phyloP scores from a whole-genome alignment of 345 rosid genomes.

The Erucastrum elatum region DNA sequence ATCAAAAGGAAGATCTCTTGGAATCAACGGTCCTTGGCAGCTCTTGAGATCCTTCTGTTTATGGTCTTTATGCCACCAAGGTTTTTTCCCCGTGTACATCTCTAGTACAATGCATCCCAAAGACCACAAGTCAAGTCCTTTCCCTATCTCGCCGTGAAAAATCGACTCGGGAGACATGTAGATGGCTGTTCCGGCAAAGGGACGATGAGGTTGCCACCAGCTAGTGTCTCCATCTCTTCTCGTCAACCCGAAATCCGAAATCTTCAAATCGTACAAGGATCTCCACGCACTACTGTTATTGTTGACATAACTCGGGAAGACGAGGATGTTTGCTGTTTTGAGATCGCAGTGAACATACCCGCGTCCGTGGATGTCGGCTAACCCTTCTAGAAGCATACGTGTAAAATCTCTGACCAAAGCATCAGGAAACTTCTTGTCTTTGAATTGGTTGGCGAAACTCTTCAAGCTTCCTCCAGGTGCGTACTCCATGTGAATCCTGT shows the following conservation, averaged over 20 bases:
- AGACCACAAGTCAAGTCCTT: conserved; percentile 37
- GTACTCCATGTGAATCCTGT: conserved; percentile 46
- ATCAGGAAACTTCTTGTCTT: conserved; percentile 38
- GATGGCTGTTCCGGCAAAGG: too few relatives aligned
- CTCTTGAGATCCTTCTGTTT: conserved; percentile 10
- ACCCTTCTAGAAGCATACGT: conserved; percentile 42
- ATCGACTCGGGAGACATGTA: conserved; percentile 23
- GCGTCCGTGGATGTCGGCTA: conserved; percentile 4
- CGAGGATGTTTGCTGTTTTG: neutral
- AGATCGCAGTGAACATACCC: conserved; percentile 11
- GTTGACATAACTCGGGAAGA: neutral
- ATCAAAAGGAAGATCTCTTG: conserved; percentile 23
- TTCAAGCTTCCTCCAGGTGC: conserved; percentile 48
- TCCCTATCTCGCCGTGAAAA: conserved; percentile 21
- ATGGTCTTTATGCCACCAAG: conserved; percentile 42
- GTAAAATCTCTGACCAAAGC: conserved; percentile 37
- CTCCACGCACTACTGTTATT: neutral
- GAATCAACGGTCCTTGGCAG: conserved; percentile 11
- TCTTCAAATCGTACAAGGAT: neutral
- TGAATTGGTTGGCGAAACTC: conserved; percentile 13
- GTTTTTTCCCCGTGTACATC: conserved; percentile 26
- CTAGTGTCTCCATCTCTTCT: neutral
- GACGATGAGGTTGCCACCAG: neutral
- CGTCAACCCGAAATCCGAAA: conserved; percentile 8
- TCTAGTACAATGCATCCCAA: conserved; percentile 29